phyloP scores from a whole-genome alignment of 306 rosid genomes.

The Castanopsis chinensis region DNA sequence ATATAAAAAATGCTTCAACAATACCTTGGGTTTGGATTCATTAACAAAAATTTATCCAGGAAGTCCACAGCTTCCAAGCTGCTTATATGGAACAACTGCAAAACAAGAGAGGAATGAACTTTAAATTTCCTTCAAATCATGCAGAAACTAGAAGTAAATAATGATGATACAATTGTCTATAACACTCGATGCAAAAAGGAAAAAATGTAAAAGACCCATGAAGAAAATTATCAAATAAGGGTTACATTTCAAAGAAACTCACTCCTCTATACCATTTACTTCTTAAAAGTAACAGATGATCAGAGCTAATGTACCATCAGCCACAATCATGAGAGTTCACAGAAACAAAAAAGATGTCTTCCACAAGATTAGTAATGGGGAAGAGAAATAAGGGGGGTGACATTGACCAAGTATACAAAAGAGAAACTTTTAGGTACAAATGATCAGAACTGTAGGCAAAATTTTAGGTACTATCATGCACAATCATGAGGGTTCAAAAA shows the following conservation, averaged over 20 bases:
- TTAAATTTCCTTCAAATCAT: constrained; percentile 23
- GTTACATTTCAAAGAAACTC: background rate
- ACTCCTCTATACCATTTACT: background rate
- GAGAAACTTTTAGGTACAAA: background rate
- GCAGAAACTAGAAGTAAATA: constrained; percentile 2
- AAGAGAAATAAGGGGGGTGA: background rate
- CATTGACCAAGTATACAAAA: background rate
- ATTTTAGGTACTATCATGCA: background rate
- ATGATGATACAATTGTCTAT: background rate
- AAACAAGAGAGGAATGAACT: constrained; percentile 11
- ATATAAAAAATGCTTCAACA: background rate
- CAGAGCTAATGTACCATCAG: no score
- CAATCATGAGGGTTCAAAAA: background rate
- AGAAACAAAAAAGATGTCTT: no score
- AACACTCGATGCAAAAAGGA: background rate
- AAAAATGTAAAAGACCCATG: background rate
- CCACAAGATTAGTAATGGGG: no score
- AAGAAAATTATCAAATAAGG: background rate
- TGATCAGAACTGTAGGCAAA: background rate
- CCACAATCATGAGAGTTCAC: no score
- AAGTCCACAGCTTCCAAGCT: constrained; percentile 81
- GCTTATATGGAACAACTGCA: constrained; percentile 60
- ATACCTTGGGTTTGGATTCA: constrained; percentile 84
- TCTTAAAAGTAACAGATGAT: background rate
- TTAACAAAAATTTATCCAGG: constrained; percentile 73